A percentile compares a stretch with the other conserved stretches of the same genome.
phyloP scores from a whole-genome alignment of 2,329 filamentous ascomycete genomes.

The Diaporthe vexans region DNA sequence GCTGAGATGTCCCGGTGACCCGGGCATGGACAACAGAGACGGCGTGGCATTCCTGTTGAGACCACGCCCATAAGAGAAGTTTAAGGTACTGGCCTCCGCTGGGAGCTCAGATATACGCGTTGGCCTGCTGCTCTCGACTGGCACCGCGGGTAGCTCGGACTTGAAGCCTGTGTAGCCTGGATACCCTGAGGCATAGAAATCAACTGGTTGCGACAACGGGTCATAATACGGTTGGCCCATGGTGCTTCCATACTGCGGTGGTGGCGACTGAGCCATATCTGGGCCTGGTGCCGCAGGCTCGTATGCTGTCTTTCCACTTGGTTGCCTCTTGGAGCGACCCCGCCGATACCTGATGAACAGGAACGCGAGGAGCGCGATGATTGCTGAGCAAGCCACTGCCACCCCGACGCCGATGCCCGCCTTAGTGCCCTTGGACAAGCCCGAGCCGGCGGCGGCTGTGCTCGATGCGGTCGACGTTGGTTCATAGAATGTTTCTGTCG shows the following conservation, averaged over 20 bases:
- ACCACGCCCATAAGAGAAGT: not conserved
- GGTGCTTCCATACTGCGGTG: constrained; percentile 8
- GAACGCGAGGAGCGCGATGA: constrained; percentile 12
- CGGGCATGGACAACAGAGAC: constrained; percentile 22
- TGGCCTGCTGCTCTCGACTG: not conserved
- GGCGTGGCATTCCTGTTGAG: constrained; percentile 10
- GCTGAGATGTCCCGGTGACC: constrained; percentile 7
- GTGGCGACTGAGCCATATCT: constrained; percentile 14
- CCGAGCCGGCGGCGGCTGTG: not conserved
- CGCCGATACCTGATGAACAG: not conserved
- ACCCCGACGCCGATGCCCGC: constrained; percentile 32
- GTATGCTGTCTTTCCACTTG: not conserved
- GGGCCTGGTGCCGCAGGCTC: constrained; percentile 10
- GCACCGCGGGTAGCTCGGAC: constrained; percentile 15
- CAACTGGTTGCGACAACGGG: not conserved
- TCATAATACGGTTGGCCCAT: constrained; percentile 14
- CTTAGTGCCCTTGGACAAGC: constrained; percentile 22
- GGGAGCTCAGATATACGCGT: constrained; percentile 18
- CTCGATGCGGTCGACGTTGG: not conserved
- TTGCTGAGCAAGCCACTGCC: not conserved
- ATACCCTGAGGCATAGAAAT: not conserved
- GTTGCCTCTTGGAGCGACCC: not conserved
- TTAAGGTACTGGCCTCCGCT: not conserved
- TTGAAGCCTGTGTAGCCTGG: constrained; percentile 14
- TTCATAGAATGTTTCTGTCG: not conserved